Conservation (phyloP, 169 alveolate genomes). For the Sarcocystis neurona region DNA sequence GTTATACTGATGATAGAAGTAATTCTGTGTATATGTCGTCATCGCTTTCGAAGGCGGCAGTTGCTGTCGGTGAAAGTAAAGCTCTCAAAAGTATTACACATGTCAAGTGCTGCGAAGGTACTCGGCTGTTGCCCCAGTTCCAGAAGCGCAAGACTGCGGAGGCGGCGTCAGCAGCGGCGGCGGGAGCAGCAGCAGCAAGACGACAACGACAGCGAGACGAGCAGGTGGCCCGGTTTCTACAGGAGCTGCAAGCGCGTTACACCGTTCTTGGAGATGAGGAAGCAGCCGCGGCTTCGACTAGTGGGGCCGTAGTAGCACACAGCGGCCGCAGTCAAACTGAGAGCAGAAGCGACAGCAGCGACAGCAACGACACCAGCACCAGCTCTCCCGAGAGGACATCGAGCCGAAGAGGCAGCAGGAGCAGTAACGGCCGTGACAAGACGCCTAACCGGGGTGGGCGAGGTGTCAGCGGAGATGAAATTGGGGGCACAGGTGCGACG, state of each 20-base stretch:
- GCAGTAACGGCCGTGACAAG: neutral
- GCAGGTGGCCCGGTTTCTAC: conserved; percentile 34
- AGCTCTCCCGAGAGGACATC: neutral
- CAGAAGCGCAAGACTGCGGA: too few relatives aligned
- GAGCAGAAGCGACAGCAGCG: neutral
- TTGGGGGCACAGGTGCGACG: too few relatives aligned
- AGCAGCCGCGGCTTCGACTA: neutral
- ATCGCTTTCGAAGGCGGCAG: too few relatives aligned
- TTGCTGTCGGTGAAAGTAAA: too few relatives aligned
- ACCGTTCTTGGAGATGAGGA: neutral
- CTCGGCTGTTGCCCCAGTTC: too few relatives aligned
- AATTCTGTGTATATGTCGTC: too few relatives aligned
- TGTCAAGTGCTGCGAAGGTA: too few relatives aligned
- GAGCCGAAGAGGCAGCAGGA: neutral
- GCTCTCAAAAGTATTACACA: too few relatives aligned
- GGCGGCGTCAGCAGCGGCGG: too few relatives aligned
- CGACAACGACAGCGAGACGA: conserved; percentile 6
- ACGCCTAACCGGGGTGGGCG: neutral
- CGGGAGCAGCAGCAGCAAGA: too few relatives aligned
- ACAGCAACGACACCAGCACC: neutral
- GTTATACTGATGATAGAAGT: too few relatives aligned
- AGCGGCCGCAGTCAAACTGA: neutral
- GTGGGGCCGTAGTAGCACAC: neutral
- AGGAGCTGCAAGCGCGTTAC: neutral
- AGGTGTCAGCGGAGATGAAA: neutral